Conservation (phyloP, 306 rosid species). For the Quercus robur region DNA sequence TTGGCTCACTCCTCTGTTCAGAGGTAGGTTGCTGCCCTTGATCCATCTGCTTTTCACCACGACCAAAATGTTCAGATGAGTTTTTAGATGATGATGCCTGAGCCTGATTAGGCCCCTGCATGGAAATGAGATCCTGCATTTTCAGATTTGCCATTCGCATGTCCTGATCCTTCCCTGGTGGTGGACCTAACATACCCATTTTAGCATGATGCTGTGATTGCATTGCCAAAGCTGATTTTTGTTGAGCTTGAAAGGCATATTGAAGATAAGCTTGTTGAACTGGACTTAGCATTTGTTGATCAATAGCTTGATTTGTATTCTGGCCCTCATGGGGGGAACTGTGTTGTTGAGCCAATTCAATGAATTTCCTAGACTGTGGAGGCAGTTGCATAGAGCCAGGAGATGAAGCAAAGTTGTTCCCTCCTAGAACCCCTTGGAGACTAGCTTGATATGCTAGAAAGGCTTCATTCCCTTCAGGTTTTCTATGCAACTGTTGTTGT, state of each 20-base stretch:
- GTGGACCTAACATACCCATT: slow-evolving; percentile 66
- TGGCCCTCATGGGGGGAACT: slow-evolving; percentile 68
- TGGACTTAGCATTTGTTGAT: slow-evolving; percentile 69
- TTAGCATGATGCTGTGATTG: slow-evolving; percentile 81
- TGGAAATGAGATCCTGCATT: slow-evolving; percentile 73
- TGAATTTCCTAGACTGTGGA: slow-evolving; percentile 74
- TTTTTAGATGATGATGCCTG: slow-evolving; percentile 63
- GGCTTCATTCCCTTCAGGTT: slow-evolving; percentile 85
- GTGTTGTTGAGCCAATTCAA: slow-evolving; percentile 69
- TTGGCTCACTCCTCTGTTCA: slow-evolving; percentile 66
- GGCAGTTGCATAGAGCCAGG: slow-evolving; percentile 62
- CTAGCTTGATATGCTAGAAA: slow-evolving; percentile 71
- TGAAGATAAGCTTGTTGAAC: slow-evolving; percentile 82
- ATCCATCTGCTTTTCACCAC: slow-evolving; percentile 72
- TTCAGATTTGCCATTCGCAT: slow-evolving; percentile 67
- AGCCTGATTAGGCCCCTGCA: slow-evolving; percentile 58
- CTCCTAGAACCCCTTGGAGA: slow-evolving; percentile 64
- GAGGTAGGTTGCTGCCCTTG: slow-evolving; percentile 62
- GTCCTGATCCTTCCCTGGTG: slow-evolving; percentile 76
- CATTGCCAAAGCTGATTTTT: slow-evolving; percentile 69
- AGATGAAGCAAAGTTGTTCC: slow-evolving; percentile 55
- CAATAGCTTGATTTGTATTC: slow-evolving; percentile 66
- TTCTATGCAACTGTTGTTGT: slow-evolving; percentile 78
- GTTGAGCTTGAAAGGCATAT: slow-evolving; percentile 80
- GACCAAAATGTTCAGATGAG: slow-evolving; percentile 60